Evolutionary conservation across 208 protist species (phyloP).

Genomic region (Leptomonas pyrrhocoris): DNA sequence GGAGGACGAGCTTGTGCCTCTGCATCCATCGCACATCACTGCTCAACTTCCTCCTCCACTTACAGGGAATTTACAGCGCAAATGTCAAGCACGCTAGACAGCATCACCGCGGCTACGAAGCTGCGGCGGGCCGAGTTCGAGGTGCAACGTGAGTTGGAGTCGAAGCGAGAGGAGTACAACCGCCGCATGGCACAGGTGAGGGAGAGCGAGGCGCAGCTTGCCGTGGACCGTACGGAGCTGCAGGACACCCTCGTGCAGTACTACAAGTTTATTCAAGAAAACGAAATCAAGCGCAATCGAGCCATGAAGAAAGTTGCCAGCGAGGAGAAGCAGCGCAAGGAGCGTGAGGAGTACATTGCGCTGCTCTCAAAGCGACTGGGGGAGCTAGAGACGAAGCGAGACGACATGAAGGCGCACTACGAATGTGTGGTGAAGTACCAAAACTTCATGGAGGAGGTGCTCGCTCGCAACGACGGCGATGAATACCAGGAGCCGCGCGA

Average conservation of each 20-base stretch:
- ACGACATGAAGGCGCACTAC: constrained; percentile 62
- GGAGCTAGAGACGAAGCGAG: constrained; percentile 60
- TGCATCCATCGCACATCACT: too few relatives aligned
- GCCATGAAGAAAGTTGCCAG: constrained; percentile 87
- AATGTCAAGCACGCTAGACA: constrained; percentile 87
- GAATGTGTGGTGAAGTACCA: constrained; percentile 85
- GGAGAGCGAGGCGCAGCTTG: constrained; percentile 82
- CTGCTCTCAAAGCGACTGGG: constrained; percentile 63
- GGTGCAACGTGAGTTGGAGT: constrained; percentile 86
- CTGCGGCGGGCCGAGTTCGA: constrained; percentile 84
- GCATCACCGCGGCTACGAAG: constrained; percentile 90
- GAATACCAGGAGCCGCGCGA: constrained; percentile 92
- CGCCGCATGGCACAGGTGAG: constrained; percentile 82
- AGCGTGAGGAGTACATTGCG: constrained; percentile 84
- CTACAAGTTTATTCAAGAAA: constrained; percentile 95
- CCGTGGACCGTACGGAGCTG: constrained; percentile 75
- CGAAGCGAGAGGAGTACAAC: constrained; percentile 85
- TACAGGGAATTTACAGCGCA: too few relatives aligned
- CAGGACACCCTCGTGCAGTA: constrained; percentile 93
- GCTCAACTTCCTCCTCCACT: too few relatives aligned
- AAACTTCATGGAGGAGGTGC: constrained; percentile 89
- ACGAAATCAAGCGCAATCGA: constrained; percentile 90
- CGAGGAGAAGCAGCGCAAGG: constrained; percentile 84
- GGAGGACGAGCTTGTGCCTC: too few relatives aligned
- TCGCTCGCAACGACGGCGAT: constrained; percentile 87